Conservation (phyloP, 2,329 filamentous ascomycete species). For the Nemania sp. region DNA sequence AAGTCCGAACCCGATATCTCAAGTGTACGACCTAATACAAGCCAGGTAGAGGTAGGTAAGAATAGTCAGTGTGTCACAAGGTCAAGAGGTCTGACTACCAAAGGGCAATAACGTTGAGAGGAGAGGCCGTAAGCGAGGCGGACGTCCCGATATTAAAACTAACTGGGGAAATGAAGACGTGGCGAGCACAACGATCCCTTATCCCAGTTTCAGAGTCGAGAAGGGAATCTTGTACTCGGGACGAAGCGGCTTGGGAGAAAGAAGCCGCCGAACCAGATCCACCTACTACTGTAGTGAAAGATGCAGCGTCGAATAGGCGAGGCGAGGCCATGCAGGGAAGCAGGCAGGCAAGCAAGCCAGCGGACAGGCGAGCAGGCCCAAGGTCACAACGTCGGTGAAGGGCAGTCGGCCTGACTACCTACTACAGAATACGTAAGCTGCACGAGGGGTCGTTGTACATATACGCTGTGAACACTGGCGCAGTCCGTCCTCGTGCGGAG, state of each 20-base stretch:
- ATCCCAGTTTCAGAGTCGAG: constrained; percentile 18
- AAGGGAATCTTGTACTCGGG: constrained; percentile 6
- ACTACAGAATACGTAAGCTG: constrained; percentile 18
- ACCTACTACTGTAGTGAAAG: constrained; percentile 10
- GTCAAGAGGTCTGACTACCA: not conserved
- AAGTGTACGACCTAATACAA: not conserved
- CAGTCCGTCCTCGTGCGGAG: constrained; percentile 25
- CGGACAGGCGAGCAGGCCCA: constrained; percentile 16
- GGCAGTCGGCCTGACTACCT: constrained; percentile 2
- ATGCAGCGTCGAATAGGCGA: constrained; percentile 12
- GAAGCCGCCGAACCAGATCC: constrained; percentile 7
- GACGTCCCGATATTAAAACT: not conserved
- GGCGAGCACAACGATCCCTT: not conserved
- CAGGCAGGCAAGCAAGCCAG: no score
- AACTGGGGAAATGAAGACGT: not conserved
- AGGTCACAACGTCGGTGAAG: constrained; percentile 28
- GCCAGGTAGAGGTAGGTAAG: not conserved
- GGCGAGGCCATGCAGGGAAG: constrained; percentile 14
- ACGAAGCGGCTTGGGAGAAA: constrained; percentile 9
- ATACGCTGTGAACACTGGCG: constrained; percentile 14
- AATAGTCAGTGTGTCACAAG: not conserved
- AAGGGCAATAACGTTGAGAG: not conserved
- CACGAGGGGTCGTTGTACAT: constrained; percentile 25
- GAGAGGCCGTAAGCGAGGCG: not conserved
- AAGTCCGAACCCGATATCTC: not conserved